A percentile compares a stretch with the other conserved stretches of the same genome.
phyloP scores from a whole-genome alignment of 2,329 filamentous ascomycete species.

The Alternaria brassicicola region DNA sequence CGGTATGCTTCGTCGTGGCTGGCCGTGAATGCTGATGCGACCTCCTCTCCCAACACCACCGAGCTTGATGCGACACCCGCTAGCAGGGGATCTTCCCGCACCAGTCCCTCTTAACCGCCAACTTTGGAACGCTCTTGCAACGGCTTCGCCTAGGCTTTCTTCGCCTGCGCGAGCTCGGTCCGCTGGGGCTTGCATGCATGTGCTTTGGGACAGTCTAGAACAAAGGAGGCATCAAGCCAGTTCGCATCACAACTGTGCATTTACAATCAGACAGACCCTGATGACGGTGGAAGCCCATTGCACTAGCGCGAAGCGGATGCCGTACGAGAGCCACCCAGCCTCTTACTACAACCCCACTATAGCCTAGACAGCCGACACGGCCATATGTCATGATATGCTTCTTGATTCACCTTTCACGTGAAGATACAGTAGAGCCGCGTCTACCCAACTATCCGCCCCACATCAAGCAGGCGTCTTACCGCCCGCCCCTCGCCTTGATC shows the following conservation, averaged over 20 bases:
- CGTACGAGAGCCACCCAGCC: constrained; percentile 12
- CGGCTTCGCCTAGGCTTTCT: constrained; percentile 10
- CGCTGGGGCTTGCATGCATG: not conserved
- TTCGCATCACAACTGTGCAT: not conserved
- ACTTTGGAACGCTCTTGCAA: constrained; percentile 20
- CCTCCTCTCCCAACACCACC: constrained; percentile 17
- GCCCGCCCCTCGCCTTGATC: not conserved
- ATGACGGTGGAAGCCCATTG: constrained; percentile 10
- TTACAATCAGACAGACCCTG: not conserved
- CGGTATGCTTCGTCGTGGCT: not conserved
- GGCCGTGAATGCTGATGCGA: constrained; percentile 7
- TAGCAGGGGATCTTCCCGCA: constrained; percentile 17
- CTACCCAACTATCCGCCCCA: not conserved
- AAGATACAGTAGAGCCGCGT: not conserved
- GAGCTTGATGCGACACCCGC: constrained; percentile 15
- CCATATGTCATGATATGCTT: constrained; percentile 2
- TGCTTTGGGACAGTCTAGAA: not conserved
- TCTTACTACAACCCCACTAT: not conserved
- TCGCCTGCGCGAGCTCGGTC: not conserved
- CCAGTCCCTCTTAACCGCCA: constrained; percentile 7
- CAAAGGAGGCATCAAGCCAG: not conserved
- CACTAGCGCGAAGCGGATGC: not conserved
- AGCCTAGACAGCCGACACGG: not conserved
- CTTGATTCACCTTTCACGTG: constrained; percentile 1
- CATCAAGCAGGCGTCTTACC: not conserved